Evolutionary conservation across 805 yeast species (phyloP), one percentile per base, ranked within the genome.

Genomic region (Wickerhamiella brachini): DNA sequence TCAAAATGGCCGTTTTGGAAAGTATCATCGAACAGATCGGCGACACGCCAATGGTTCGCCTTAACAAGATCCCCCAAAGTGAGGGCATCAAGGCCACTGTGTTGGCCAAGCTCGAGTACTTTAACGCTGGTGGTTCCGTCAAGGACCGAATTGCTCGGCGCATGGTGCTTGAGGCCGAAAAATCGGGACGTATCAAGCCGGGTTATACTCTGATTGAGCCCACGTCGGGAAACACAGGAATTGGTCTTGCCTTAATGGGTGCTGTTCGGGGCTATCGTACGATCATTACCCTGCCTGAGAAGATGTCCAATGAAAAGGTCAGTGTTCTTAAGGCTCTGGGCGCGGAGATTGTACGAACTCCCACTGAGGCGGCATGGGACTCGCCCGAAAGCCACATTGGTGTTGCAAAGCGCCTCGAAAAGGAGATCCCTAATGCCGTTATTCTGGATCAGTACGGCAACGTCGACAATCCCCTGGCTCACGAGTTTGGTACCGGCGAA

Each of bases 321-420:
- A 79, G 89, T 47, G 95, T 86, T 5, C 75, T 85, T 65, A 85
- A 85, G 68, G 95, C 94, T 5, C 73, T 85, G 53, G 95, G 95
- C 53, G 95, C 95, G 31, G 95, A 85, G 66, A 85, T 85, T 64
- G 81, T 85, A 58, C 78, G 95, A 72, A 85, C 95, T 12, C 95
- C 95, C 49, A 85, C 89, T 26, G 94, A 83, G 63, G 95, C 95
- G 44, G 94, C 95, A 2, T 85, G 88, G 86, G 95, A 85, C 61
- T 77, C 94, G 47, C 95, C 95, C 44, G 95, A 86, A 66, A 81
- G 89, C 31, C 95, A 85, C 62, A 85, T 85, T 63, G 95, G 95
- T 57, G 95, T 85, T 41, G 95, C 95, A 50, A 76, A 73, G 64
- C 79, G 81, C 58, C 73, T 85, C 62, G 86, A 85, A 64, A 79